Evolutionary conservation across 208 protist species (phyloP).

Genomic region (Crithidia mellificae): DNA sequence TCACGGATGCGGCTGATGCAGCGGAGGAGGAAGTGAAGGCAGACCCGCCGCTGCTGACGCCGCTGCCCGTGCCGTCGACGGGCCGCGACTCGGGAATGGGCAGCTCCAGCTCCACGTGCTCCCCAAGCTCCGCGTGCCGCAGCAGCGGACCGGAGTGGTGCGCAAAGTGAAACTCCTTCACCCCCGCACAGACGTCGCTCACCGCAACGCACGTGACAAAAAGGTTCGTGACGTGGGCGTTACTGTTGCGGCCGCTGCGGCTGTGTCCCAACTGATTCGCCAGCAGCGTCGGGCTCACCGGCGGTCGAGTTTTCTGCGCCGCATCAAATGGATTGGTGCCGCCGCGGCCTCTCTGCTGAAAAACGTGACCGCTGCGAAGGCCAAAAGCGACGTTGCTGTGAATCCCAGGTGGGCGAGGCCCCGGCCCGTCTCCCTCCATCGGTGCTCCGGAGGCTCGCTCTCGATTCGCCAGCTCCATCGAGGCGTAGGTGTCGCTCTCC

Average conservation of each 20-base stretch:
- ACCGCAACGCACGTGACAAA: conserved; percentile 38
- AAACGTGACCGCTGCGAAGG: conserved; percentile 64
- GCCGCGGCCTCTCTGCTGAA: conserved; percentile 31
- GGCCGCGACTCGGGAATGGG: conserved; percentile 33
- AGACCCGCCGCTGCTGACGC: too few species aligned
- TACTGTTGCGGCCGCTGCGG: not conserved
- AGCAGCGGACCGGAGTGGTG: conserved; percentile 31
- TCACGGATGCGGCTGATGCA: too few species aligned
- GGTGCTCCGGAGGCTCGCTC: conserved; percentile 47
- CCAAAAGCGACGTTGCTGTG: conserved; percentile 43
- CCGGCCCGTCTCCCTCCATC: conserved; percentile 27
- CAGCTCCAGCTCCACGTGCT: conserved; percentile 73
- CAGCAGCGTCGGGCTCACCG: conserved; percentile 13
- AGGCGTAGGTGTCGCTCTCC: conserved; percentile 81
- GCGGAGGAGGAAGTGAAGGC: too few species aligned
- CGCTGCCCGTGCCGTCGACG: too few species aligned
- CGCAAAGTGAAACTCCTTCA: conserved; percentile 60
- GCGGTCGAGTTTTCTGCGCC: conserved; percentile 7
- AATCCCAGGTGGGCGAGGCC: conserved; percentile 23
- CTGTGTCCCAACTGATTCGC: not conserved
- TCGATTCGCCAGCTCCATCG: conserved; percentile 72
- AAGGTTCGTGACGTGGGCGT: conserved; percentile 7
- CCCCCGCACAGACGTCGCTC: conserved; percentile 48
- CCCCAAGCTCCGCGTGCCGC: conserved; percentile 44
- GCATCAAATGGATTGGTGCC: conserved; percentile 22